Percentiles rank a stretch among this genome's conserved stretches.
Evolutionary conservation across 1,284 basidiomycete genomes (phyloP).

Genomic region (Coniferiporia sulphurascens): DNA sequence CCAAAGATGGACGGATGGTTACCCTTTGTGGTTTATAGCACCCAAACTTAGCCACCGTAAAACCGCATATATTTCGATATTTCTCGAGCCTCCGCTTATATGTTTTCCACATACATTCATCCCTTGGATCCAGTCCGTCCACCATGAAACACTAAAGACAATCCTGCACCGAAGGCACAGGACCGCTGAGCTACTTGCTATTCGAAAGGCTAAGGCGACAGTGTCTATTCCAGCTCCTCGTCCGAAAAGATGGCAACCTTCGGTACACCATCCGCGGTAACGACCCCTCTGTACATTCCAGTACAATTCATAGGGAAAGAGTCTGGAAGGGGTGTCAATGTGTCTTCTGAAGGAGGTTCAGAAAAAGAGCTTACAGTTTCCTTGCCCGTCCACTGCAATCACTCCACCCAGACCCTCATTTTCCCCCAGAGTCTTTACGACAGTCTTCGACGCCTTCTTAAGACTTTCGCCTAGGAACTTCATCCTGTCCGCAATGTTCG

Average conservation of each 20-base stretch:
- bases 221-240: slow-evolving; percentile 40
- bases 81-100: neutral
- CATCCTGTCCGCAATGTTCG: slow-evolving; percentile 63
- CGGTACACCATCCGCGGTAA: slow-evolving; percentile 58
- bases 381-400: slow-evolving; percentile 60
- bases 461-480: slow-evolving; percentile 55
- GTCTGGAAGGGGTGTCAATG: slow-evolving; percentile 35
- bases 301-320: slow-evolving; percentile 66
- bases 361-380: slow-evolving; percentile 44
- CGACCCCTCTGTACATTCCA: slow-evolving; percentile 79
- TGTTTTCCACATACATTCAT: neutral
- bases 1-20: neutral
- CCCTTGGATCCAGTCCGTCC: no score
- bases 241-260: slow-evolving; percentile 75
- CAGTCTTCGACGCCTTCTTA: slow-evolving; percentile 45
- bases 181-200: no score
- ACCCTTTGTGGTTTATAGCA: neutral
- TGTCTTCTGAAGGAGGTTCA: neutral
- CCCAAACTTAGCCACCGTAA: neutral
- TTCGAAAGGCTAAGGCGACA: no score
- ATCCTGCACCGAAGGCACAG: no score
- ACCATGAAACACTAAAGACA: no score
- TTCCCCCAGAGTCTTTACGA: slow-evolving; percentile 49
- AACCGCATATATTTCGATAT: no score
- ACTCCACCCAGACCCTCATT: slow-evolving; percentile 66